Conservation (phyloP, 805 yeast genomes). For the Dipodascus geniculatus region DNA sequence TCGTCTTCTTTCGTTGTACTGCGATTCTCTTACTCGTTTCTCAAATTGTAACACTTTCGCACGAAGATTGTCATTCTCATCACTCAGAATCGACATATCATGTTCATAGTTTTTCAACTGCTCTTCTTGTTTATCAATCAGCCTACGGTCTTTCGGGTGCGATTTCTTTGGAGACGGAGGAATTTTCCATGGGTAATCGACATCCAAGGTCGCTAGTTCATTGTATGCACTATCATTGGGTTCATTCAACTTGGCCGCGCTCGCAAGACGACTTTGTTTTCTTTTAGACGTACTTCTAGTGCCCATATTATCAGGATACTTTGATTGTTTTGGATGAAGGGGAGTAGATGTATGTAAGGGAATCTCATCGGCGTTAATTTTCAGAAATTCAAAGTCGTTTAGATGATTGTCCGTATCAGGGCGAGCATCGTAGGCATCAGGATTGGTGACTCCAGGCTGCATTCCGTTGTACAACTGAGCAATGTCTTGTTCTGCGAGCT, state of each 20-base stretch:
- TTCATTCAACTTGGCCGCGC: not conserved
- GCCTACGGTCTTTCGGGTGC: not conserved
- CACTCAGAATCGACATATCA: not conserved
- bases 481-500: not conserved
- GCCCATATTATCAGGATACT: not conserved
- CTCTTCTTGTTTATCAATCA: not conserved
- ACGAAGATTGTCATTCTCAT: not conserved
- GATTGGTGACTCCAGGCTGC: not conserved
- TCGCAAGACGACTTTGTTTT: not conserved
- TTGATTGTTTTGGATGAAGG: not conserved
- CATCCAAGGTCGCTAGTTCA: not conserved
- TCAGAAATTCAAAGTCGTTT: not conserved
- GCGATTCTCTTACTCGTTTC: not conserved
- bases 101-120: slow-evolving; percentile 1
- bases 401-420: not conserved
- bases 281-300: not conserved
- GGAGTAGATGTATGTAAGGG: not conserved
- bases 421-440: not conserved
- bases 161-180: not conserved
- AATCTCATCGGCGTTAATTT: not conserved
- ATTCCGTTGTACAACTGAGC: not conserved
- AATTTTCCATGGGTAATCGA: not conserved
- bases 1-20: not conserved
- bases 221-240: not conserved
- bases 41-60: not conserved